phyloP scores from a whole-genome alignment of 148 eudicot species.

The Drosera capensis region DNA sequence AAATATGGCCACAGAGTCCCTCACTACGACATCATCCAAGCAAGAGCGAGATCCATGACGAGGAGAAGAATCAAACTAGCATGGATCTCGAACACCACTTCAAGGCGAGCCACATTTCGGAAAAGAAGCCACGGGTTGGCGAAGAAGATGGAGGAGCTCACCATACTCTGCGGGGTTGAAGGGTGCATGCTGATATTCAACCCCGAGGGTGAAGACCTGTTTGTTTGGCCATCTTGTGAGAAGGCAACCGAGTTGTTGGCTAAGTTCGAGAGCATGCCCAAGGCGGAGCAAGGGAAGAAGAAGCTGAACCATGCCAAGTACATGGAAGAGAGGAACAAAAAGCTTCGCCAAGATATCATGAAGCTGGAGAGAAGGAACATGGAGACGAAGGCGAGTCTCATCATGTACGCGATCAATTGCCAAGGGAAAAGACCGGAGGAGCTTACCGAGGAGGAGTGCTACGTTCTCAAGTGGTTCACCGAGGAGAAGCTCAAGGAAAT shows the following conservation, averaged over 20 bases:
- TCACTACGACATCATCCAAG: too few relatives aligned
- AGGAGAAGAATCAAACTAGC: neutral
- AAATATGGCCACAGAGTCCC: too few relatives aligned
- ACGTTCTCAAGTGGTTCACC: neutral
- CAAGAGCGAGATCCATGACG: neutral
- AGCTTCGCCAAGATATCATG: neutral
- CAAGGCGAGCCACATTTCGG: neutral
- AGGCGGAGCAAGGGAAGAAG: neutral
- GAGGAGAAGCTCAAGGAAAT: neutral
- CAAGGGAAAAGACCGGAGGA: neutral
- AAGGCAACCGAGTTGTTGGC: neutral
- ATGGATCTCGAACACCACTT: neutral
- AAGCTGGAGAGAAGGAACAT: slow-evolving; percentile 1
- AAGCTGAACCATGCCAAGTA: slow-evolving; percentile 1
- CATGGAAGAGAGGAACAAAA: neutral
- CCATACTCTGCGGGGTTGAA: neutral
- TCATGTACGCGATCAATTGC: neutral
- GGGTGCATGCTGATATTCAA: neutral
- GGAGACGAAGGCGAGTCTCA: neutral
- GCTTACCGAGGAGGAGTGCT: neutral
- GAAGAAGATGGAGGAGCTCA: slow-evolving; percentile 5
- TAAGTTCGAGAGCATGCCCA: neutral
- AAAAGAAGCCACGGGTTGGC: neutral
- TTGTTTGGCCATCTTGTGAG: neutral
- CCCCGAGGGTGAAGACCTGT: neutral